Conservation (phyloP, 2,329 filamentous ascomycete genomes). For the Colletotrichum sansevieriae region DNA sequence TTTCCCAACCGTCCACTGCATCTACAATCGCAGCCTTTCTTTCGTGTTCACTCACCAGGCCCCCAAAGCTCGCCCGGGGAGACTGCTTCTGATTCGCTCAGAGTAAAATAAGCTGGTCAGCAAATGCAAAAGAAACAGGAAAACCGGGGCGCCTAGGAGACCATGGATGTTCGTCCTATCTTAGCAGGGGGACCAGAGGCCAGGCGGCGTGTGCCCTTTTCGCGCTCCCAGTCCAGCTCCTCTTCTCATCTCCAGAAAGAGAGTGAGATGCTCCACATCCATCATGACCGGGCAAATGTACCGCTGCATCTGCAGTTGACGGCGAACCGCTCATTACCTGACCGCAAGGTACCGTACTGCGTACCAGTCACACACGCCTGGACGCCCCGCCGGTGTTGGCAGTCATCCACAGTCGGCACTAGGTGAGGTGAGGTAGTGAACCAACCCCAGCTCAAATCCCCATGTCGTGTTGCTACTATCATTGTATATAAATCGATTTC, state of each 20-base stretch:
- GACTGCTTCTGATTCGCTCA: conserved; percentile 41
- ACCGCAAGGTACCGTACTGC: conserved; percentile 16
- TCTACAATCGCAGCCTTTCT: conserved; percentile 21
- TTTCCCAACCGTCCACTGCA: conserved; percentile 31
- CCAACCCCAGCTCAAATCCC: conserved; percentile 24
- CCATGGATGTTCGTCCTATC: conserved; percentile 26
- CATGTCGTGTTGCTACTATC: conserved; percentile 38
- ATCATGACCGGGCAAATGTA: conserved; percentile 34
- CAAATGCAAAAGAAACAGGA: conserved; percentile 37
- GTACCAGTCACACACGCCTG: too few species aligned
- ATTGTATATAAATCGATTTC: conserved; percentile 64
- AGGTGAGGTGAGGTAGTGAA: conserved; percentile 25
- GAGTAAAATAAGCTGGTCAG: conserved; percentile 43
- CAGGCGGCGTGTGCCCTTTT: conserved; percentile 37
- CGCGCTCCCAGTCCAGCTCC: conserved; percentile 36
- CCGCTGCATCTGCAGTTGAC: not conserved
- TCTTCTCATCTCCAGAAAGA: conserved; percentile 40
- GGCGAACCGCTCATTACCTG: conserved; percentile 31
- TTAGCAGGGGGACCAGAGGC: conserved; percentile 30
- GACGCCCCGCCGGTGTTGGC: conserved; percentile 2
- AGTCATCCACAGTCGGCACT: conserved; percentile 39
- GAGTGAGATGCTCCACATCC: conserved; percentile 35
- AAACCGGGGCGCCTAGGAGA: conserved; percentile 26
- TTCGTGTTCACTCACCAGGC: conserved; percentile 30
- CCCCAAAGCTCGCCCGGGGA: conserved; percentile 34